Evolutionary conservation across 176 grass and related monocot genomes (phyloP).

Genomic region (Avena sativa): DNA sequence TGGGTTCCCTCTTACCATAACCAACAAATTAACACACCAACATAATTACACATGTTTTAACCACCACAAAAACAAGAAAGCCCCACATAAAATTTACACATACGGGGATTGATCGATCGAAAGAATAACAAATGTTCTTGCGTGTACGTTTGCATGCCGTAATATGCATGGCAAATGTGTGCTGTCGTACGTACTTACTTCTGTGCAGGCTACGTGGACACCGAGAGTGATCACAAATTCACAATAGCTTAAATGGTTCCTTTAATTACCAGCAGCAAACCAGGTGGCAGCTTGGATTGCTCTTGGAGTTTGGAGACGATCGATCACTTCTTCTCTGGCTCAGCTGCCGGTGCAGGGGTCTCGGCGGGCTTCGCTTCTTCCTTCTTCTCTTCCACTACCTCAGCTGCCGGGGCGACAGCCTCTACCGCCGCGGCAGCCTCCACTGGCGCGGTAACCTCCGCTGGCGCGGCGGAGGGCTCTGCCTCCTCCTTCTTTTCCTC

Average conservation of each 20-base stretch:
- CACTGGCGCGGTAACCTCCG: neutral
- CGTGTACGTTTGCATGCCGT: constrained; percentile 42
- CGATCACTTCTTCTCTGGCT: constrained; percentile 54
- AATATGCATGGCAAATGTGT: constrained; percentile 45
- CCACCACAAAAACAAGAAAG: constrained; percentile 36
- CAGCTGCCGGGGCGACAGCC: neutral
- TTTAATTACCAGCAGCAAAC: constrained; percentile 46
- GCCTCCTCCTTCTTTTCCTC: constrained; percentile 60
- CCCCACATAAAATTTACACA: constrained; percentile 57
- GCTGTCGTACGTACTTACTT: constrained; percentile 42
- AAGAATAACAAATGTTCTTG: constrained; percentile 88
- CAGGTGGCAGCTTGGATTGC: neutral
- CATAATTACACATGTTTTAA: constrained; percentile 70
- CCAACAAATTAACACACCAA: constrained; percentile 59
- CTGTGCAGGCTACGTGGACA: constrained; percentile 39
- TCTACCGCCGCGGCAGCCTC: neutral
- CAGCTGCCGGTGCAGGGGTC: constrained; percentile 3
- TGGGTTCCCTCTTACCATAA: constrained; percentile 25
- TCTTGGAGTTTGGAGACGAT: neutral
- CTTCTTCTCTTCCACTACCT: constrained; percentile 51
- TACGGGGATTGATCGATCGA: constrained; percentile 36
- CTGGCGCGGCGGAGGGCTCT: constrained; percentile 25
- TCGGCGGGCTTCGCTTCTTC: constrained; percentile 34
- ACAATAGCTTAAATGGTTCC: constrained; percentile 41
- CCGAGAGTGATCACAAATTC: constrained; percentile 27